A percentile compares a stretch with the other conserved stretches of the same genome.
phyloP scores from a whole-genome alignment of 2,329 filamentous ascomycete species.

The Ophiocordyceps sinensis region DNA sequence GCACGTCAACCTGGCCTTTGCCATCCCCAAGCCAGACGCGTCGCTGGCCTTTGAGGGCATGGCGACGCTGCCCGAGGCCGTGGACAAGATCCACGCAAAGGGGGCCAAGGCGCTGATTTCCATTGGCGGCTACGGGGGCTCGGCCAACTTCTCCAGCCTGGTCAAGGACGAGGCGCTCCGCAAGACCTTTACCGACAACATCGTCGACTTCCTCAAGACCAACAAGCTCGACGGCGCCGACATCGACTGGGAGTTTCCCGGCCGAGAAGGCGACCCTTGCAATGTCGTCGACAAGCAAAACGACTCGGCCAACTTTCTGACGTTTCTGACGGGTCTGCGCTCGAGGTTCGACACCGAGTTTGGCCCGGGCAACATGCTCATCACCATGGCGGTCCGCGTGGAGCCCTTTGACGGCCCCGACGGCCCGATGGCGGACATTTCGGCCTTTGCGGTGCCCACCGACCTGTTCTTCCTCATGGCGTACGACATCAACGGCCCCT shows the following conservation, averaged over 20 bases:
- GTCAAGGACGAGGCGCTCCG: not conserved
- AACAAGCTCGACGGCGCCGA: not conserved
- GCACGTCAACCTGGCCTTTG: slow-evolving; percentile 5
- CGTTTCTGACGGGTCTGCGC: not conserved
- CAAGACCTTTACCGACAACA: not conserved
- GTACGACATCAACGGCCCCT: slow-evolving; percentile 5
- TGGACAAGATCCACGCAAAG: slow-evolving; percentile 1
- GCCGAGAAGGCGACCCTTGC: slow-evolving; percentile 1
- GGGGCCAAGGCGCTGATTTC: slow-evolving; percentile 4
- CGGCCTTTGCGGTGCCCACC: not conserved
- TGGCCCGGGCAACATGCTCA: not conserved
- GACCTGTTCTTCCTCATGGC: slow-evolving; percentile 1
- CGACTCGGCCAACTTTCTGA: not conserved
- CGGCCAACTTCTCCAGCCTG: slow-evolving; percentile 2
- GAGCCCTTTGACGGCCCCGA: slow-evolving; percentile 3
- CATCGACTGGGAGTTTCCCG: not conserved
- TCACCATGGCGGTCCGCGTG: slow-evolving; percentile 2
- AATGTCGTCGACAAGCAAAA: not conserved
- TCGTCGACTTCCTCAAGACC: not conserved
- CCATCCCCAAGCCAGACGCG: slow-evolving; percentile 1
- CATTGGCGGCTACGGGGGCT: slow-evolving; percentile 3
- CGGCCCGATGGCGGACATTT: slow-evolving; percentile 1
- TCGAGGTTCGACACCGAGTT: not conserved
- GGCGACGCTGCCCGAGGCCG: not conserved
- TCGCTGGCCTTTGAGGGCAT: slow-evolving; percentile 1